Percentiles rank a stretch among this genome's conserved stretches.
These are phyloP conservation scores for Podospora sp. DNA, from an alignment of 495 filamentous ascomycete genomes.

Conservation along the genomic window DNA sequence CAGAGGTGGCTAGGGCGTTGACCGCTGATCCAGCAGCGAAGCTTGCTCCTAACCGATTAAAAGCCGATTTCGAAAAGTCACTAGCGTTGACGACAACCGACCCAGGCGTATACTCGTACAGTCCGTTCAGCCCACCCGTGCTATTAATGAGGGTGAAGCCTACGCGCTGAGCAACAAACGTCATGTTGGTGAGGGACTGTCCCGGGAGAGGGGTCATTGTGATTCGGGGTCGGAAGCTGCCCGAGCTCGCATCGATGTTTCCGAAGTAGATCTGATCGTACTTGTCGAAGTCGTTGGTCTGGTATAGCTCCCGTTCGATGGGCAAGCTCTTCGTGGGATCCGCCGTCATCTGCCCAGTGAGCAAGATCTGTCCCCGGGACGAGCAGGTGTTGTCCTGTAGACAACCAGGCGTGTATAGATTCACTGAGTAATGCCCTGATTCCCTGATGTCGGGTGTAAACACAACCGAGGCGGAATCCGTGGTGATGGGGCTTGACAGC, in stretches of 20 bases:
- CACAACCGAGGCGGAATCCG: conserved; percentile 64
- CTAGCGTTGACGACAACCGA: conserved; percentile 54
- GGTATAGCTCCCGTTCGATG: conserved; percentile 63
- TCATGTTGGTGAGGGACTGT: conserved; percentile 64
- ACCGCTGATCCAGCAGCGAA: conserved; percentile 68
- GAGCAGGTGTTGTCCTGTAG: conserved; percentile 73
- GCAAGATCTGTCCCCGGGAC: conserved; percentile 73
- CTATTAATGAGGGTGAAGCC: conserved; percentile 72
- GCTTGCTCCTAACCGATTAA: conserved; percentile 71
- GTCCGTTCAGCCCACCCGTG: conserved; percentile 76
- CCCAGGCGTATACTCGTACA: conserved; percentile 85
- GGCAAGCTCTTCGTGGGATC: conserved; percentile 47
- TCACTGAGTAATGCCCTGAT: conserved; percentile 85
- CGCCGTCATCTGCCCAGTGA: conserved; percentile 70
- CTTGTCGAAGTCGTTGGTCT: conserved; percentile 93
- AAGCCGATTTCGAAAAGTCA: conserved; percentile 69
- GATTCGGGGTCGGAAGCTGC: conserved; percentile 76
- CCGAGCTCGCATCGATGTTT: conserved; percentile 72
- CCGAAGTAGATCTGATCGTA: conserved; percentile 89
- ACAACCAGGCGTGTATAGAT: conserved; percentile 90
- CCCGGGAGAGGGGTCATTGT: conserved; percentile 70
- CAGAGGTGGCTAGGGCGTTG: conserved; percentile 59
- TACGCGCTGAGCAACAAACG: conserved; percentile 83
- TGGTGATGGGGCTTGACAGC: conserved; percentile 54
- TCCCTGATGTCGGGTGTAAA: conserved; percentile 87